Conservation (phyloP, 805 yeast genomes). For the Spathaspora gorwiae region DNA sequence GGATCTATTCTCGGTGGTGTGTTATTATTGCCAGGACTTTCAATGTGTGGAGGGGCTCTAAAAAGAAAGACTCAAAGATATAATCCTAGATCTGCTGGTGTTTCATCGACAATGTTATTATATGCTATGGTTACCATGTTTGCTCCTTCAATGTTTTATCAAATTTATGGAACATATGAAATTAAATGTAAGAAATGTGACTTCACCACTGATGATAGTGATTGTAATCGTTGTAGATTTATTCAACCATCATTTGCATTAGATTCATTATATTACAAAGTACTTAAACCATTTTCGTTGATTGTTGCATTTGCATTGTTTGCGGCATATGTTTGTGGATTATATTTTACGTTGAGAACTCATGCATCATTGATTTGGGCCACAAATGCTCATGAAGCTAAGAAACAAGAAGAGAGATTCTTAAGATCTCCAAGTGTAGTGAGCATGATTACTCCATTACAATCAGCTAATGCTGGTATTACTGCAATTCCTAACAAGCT, state of each 20-base stretch:
- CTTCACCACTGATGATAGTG: constrained; percentile 17
- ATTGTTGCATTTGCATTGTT: constrained; percentile 78
- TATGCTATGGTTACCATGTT: constrained; percentile 88
- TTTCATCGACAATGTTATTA: constrained; percentile 89
- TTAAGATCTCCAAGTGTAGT: constrained; percentile 35
- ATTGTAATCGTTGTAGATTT: constrained; percentile 71
- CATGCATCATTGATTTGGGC: constrained; percentile 98
- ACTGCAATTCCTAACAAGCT: constrained; percentile 6
- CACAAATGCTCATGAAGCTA: constrained; percentile 35
- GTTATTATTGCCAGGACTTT: constrained; percentile 81
- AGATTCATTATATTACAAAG: constrained; percentile 58
- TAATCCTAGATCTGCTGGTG: constrained; percentile 96
- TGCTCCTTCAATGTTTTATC: constrained; percentile 86
- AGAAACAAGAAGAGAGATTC: constrained; percentile 20
- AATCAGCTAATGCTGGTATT: constrained; percentile 8
- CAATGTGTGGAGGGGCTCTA: constrained; percentile 97
- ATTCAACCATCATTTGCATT: constrained; percentile 70
- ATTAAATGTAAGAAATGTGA: constrained; percentile 62
- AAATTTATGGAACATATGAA: constrained; percentile 84
- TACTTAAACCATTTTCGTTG: constrained; percentile 78
- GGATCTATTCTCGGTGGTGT: constrained; percentile 94
- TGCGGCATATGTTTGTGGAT: constrained; percentile 80
- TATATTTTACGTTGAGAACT: constrained; percentile 89
- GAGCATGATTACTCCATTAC: constrained; percentile 19
- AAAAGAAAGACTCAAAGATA: constrained; percentile 90